Evolutionary conservation across 108 stramenopile genomes (phyloP).

Genomic region (Fragilariopsis cylindrus): DNA sequence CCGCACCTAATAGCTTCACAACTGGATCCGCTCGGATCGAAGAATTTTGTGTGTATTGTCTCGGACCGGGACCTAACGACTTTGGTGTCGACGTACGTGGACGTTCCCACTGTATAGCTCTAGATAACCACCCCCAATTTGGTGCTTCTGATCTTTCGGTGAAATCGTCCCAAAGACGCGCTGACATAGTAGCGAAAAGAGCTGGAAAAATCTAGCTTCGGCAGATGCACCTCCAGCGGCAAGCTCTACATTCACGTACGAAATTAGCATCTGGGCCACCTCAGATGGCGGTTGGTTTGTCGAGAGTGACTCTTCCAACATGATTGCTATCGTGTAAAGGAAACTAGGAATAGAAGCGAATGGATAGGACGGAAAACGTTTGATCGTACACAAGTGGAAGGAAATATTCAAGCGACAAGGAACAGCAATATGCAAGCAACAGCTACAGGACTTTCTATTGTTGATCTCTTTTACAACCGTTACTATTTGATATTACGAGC

Average conservation of each 20-base stretch:
- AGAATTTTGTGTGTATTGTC: slow-evolving; percentile 8
- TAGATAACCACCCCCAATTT: slow-evolving; percentile 42
- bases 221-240: slow-evolving; percentile 75
- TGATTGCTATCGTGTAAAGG: slow-evolving; percentile 9
- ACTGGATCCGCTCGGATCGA: slow-evolving; percentile 73
- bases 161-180: slow-evolving; percentile 61
- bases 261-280: slow-evolving; percentile 67
- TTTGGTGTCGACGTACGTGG: slow-evolving; percentile 3
- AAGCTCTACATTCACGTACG: slow-evolving; percentile 74
- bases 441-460: too few species aligned
- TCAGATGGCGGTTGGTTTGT: slow-evolving; percentile 66
- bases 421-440: too few species aligned
- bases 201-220: slow-evolving; percentile 68
- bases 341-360: too few species aligned
- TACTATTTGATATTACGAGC: too few species aligned
- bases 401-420: too few species aligned
- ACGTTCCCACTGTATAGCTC: slow-evolving; percentile 40
- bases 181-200: slow-evolving; percentile 67
- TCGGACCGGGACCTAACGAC: slow-evolving; percentile 20
- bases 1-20: slow-evolving; percentile 63
- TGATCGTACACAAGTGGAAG: too few species aligned
- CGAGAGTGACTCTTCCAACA: slow-evolving; percentile 58
- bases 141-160: slow-evolving; percentile 29
- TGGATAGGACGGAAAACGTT: too few species aligned
- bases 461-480: too few species aligned